These are phyloP conservation scores for Colletotrichum paranaense DNA, from an alignment of 2,329 filamentous ascomycete species.

Conservation along the genomic window DNA sequence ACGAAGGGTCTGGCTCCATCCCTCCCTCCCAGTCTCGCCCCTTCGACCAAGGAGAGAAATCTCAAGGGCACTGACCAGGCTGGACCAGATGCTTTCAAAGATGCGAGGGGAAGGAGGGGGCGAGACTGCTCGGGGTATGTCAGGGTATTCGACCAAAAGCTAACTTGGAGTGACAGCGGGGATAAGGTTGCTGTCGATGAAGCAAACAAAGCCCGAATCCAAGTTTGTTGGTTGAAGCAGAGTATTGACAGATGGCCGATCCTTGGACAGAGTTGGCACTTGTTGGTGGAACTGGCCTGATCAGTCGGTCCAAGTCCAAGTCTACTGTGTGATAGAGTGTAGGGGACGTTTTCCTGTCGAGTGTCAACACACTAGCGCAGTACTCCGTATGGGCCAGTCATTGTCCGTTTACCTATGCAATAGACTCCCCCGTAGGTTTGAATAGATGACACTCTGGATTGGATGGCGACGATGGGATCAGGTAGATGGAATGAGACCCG, in stretches of 20 bases:
- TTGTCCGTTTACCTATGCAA: too few species aligned
- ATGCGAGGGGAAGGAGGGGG: neutral
- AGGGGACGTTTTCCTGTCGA: neutral
- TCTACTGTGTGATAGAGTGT: too few species aligned
- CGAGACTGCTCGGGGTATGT: conserved; percentile 10
- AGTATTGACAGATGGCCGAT: conserved; percentile 12
- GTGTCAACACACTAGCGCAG: neutral
- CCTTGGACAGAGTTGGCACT: conserved; percentile 9
- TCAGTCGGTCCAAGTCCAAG: neutral
- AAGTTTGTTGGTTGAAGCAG: conserved; percentile 2
- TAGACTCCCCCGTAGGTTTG: too few species aligned
- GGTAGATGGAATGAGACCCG: neutral
- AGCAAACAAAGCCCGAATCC: conserved; percentile 3
- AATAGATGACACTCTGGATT: too few species aligned
- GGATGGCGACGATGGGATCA: too few species aligned
- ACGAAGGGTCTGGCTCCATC: neutral
- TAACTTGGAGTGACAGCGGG: conserved; percentile 14
- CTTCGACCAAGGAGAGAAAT: neutral
- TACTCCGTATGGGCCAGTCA: neutral
- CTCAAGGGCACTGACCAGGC: neutral
- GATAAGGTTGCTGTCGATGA: conserved; percentile 26
- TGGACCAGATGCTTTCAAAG: neutral
- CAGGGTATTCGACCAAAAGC: neutral
- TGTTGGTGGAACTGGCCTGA: conserved; percentile 7
- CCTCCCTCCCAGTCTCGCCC: too few species aligned